Conservation (phyloP, 192 early-diverging fungal species). For the Chytriomyces sp. region DNA sequence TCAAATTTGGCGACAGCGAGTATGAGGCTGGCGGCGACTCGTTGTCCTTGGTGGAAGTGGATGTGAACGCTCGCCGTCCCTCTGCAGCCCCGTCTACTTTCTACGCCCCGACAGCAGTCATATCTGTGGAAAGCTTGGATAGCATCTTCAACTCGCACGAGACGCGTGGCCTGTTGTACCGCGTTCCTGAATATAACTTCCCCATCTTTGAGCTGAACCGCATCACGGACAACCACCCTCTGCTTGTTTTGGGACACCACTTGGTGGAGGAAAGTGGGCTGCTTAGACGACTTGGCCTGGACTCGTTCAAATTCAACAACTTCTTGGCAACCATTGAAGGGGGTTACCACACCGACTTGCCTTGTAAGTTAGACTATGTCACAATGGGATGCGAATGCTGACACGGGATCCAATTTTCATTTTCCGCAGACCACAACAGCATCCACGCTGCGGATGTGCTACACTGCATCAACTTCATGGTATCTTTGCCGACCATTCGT, state of each 20-base stretch:
- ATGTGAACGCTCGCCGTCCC: neutral
- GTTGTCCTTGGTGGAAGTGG: neutral
- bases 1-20: conserved; percentile 24
- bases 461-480: conserved; percentile 56
- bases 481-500: conserved; percentile 32
- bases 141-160: neutral
- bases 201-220: conserved; percentile 56
- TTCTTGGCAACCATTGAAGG: conserved; percentile 50
- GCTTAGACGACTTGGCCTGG: conserved; percentile 40
- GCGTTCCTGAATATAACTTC: conserved; percentile 51
- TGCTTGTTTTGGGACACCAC: conserved; percentile 48
- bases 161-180: conserved; percentile 29
- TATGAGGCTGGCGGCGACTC: neutral
- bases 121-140: neutral
- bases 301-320: conserved; percentile 46
- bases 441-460: conserved; percentile 59
- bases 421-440: conserved; percentile 54
- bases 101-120: conserved; percentile 7
- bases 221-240: conserved; percentile 35
- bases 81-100: neutral
- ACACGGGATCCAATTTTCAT: neutral
- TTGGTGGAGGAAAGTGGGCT: conserved; percentile 48
- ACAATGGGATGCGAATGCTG: neutral
- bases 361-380: conserved; percentile 40
- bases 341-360: conserved; percentile 50